These are phyloP conservation scores for Phialophora macrospora DNA, from an alignment of 2,329 filamentous ascomycete species.

Conservation along the genomic window DNA sequence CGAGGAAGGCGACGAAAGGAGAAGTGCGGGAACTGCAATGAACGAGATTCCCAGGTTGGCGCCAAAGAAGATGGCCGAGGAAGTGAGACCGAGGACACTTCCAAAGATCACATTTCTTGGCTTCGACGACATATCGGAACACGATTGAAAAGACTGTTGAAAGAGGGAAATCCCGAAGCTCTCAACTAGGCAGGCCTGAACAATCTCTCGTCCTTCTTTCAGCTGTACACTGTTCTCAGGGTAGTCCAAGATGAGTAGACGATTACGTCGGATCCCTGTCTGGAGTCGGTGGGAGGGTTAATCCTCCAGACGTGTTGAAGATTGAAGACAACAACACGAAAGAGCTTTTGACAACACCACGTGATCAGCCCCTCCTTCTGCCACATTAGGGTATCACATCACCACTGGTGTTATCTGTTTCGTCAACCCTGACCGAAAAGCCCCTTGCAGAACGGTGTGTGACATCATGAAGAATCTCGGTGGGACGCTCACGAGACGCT, in stretches of 20 bases:
- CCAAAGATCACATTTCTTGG: constrained; percentile 8
- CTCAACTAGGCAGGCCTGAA: not conserved
- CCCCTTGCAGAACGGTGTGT: not conserved
- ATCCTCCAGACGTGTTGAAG: not conserved
- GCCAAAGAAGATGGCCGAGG: constrained; percentile 27
- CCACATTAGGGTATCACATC: not conserved
- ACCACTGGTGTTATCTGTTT: not conserved
- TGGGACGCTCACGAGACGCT: too few species aligned
- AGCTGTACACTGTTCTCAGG: not conserved
- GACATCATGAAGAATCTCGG: not conserved
- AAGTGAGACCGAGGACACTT: constrained; percentile 17
- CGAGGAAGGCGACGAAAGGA: constrained; percentile 19
- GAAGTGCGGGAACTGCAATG: constrained; percentile 14
- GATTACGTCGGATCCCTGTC: not conserved
- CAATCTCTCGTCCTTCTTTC: not conserved
- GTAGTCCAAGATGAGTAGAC: not conserved
- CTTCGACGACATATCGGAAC: not conserved
- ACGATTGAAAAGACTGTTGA: not conserved
- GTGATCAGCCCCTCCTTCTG: not conserved
- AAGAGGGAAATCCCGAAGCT: not conserved
- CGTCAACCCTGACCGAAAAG: not conserved
- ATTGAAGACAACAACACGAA: not conserved
- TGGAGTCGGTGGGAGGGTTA: not conserved
- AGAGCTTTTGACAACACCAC: not conserved
- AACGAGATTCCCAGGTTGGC: constrained; percentile 22